A percentile compares a stretch with the other conserved stretches of the same genome.
Conservation (phyloP, 306 rosid species). For the Sesbania bispinosa region DNA sequence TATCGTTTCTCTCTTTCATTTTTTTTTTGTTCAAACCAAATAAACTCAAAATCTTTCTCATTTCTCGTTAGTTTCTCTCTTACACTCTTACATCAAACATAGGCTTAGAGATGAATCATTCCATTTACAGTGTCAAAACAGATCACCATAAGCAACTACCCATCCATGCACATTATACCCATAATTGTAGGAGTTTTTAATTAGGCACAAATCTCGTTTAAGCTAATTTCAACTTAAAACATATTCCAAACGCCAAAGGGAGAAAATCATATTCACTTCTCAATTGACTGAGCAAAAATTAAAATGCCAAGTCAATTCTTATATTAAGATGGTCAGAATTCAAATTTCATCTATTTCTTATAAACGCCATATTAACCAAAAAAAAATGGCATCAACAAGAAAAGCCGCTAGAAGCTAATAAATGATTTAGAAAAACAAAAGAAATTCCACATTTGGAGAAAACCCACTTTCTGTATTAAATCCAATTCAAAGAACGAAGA, state of each 20-base stretch:
- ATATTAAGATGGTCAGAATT: not conserved
- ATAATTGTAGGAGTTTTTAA: not conserved
- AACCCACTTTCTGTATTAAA: conserved; percentile 6
- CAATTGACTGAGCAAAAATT: too few species aligned
- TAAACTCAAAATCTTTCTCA: too few species aligned
- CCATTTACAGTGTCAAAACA: conserved; percentile 3
- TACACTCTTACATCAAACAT: too few species aligned
- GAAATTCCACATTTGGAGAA: not conserved
- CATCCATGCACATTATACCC: not conserved
- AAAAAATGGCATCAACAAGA: not conserved
- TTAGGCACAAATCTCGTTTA: not conserved
- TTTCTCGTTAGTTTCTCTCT: too few species aligned
- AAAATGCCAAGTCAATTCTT: conserved; percentile 5
- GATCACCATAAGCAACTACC: not conserved
- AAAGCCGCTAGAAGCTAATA: not conserved
- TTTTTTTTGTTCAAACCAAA: too few species aligned
- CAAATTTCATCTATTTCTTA: not conserved
- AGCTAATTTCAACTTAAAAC: not conserved
- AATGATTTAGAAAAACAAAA: not conserved
- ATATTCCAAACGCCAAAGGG: not conserved
- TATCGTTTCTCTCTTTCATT: too few species aligned
- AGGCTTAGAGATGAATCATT: not conserved
- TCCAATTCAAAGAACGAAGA: conserved; percentile 11
- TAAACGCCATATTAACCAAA: not conserved
- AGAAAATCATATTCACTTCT: too few species aligned